Conservation (phyloP, 495 filamentous ascomycete genomes). For the Tuber indicum region DNA sequence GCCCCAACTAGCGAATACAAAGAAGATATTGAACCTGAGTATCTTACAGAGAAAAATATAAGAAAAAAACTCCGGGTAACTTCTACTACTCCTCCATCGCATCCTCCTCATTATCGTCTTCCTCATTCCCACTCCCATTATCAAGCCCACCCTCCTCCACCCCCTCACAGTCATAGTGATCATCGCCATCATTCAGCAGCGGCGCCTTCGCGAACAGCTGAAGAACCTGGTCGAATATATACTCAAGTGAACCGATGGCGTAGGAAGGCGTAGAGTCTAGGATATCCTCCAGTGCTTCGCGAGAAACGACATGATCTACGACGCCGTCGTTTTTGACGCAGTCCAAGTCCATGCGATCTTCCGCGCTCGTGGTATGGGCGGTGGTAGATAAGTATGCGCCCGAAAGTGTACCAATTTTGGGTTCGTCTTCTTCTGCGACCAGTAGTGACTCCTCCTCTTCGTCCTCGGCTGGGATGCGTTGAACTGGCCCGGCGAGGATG, state of each 20-base stretch:
- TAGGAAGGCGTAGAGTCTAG: slow-evolving; percentile 32
- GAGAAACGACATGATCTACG: slow-evolving; percentile 29
- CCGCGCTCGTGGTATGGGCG: not conserved
- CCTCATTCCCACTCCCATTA: slow-evolving; percentile 9
- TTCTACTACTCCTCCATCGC: slow-evolving; percentile 11
- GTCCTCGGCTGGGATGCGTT: slow-evolving; percentile 6
- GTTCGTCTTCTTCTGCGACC: slow-evolving; percentile 1
- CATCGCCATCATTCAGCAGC: slow-evolving; percentile 1
- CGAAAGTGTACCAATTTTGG: slow-evolving; percentile 12
- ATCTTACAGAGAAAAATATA: slow-evolving; percentile 25
- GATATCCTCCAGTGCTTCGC: slow-evolving; percentile 33
- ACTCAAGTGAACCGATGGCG: slow-evolving; percentile 23
- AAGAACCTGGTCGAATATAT: slow-evolving; percentile 32
- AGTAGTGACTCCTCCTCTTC: slow-evolving; percentile 13
- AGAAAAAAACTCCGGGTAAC: slow-evolving; percentile 11
- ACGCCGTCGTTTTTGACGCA: slow-evolving; percentile 19
- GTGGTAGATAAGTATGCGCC: slow-evolving; percentile 25
- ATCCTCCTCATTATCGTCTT: slow-evolving; percentile 15
- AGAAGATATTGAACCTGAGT: slow-evolving; percentile 6
- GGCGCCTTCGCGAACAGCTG: slow-evolving; percentile 36
- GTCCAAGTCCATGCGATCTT: slow-evolving; percentile 8
- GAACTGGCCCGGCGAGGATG: slow-evolving; percentile 24
- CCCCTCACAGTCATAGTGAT: not conserved
- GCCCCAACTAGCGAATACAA: not conserved
- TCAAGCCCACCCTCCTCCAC: not conserved